Evolutionary conservation across 805 yeast species (phyloP).

Genomic region (Candida hispaniensis): DNA sequence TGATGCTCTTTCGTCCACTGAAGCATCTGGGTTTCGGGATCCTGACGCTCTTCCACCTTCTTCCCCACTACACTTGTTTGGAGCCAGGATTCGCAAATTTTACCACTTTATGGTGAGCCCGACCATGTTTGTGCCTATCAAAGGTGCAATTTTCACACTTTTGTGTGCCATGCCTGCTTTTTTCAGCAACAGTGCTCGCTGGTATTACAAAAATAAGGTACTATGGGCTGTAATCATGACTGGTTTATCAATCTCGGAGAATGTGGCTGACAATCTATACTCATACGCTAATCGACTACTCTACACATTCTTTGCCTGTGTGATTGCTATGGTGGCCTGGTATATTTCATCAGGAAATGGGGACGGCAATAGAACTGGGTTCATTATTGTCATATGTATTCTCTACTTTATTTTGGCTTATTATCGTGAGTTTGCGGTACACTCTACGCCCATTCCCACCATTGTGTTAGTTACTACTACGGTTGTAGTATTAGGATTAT

Average conservation of each 20-base stretch:
- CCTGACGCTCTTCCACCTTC: constrained; percentile 12
- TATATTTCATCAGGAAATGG: constrained; percentile 30
- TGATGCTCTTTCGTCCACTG: neutral
- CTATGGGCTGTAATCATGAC: constrained; percentile 29
- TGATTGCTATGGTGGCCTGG: constrained; percentile 30
- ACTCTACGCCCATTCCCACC: constrained; percentile 25
- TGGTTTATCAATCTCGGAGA: constrained; percentile 25
- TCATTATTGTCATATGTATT: constrained; percentile 19
- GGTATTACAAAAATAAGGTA: constrained; percentile 21
- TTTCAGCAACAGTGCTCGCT: constrained; percentile 22
- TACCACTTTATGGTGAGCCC: constrained; percentile 9
- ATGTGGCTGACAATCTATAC: constrained; percentile 29
- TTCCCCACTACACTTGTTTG: neutral
- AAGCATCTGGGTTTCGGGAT: constrained; percentile 3
- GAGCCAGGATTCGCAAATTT: constrained; percentile 1
- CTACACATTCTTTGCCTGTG: constrained; percentile 27
- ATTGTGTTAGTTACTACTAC: constrained; percentile 26
- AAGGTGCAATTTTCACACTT: constrained; percentile 22
- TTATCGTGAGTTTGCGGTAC: constrained; percentile 27
- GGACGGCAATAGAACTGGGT: constrained; percentile 28
- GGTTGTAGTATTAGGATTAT: constrained; percentile 27
- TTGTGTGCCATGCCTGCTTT: constrained; percentile 24
- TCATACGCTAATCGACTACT: constrained; percentile 23
- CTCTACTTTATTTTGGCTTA: constrained; percentile 19
- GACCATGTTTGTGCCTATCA: constrained; percentile 21